These are phyloP conservation scores for Elsinoe arachidis DNA, from an alignment of 2,329 filamentous ascomycete genomes.

Conservation along the genomic window DNA sequence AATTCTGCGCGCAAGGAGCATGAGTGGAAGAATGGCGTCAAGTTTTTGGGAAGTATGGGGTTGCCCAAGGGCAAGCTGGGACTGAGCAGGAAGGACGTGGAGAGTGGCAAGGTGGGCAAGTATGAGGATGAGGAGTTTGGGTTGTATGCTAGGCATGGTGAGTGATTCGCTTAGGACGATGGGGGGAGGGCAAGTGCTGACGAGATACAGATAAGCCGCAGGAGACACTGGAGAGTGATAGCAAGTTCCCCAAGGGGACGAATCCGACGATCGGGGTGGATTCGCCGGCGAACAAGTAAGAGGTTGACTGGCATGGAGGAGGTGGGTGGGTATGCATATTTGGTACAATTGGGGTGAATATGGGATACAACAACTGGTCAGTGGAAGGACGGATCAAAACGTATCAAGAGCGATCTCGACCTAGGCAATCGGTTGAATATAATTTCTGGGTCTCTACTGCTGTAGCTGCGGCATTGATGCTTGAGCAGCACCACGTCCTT, in stretches of 20 bases:
- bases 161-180: constrained; percentile 20
- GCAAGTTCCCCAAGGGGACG: constrained; percentile 34
- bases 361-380: no score
- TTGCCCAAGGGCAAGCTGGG: constrained; percentile 48
- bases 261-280: constrained; percentile 38
- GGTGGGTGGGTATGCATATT: background rate
- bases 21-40: constrained; percentile 68
- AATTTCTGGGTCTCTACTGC: background rate
- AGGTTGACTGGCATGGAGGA: background rate
- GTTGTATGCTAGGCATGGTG: constrained; percentile 43
- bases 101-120: constrained; percentile 44
- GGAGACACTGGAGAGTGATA: constrained; percentile 44
- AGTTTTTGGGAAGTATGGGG: constrained; percentile 54
- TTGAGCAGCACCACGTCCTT: no score
- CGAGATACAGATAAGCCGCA: constrained; percentile 41
- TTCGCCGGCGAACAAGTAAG: constrained; percentile 43
- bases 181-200: background rate
- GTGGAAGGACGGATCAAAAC: no score
- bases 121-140: constrained; percentile 42
- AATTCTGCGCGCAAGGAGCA: constrained; percentile 59
- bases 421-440: background rate
- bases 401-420: background rate
- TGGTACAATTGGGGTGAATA: no score
- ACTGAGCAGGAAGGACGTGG: constrained; percentile 50
- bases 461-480: no score